Evolutionary conservation across 805 yeast species (phyloP).

Genomic region (Metschnikowia lochheadii): DNA sequence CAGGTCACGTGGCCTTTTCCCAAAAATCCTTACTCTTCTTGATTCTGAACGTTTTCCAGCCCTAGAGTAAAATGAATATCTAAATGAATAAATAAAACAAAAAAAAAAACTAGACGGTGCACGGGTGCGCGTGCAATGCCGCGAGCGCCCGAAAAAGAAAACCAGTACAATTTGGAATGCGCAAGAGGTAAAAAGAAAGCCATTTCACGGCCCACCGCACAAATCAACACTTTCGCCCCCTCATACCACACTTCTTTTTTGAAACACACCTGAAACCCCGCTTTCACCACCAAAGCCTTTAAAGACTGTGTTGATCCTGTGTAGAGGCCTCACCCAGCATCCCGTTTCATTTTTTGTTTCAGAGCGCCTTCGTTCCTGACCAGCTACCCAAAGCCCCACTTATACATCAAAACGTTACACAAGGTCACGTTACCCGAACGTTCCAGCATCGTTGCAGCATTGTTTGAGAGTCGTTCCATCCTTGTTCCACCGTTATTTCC

Average conservation of each 20-base stretch:
- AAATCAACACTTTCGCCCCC: conserved; percentile 7
- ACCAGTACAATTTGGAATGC: conserved; percentile 2
- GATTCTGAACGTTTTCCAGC: too few relatives aligned
- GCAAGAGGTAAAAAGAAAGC: conserved; percentile 4
- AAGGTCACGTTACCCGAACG: neutral
- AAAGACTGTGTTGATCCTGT: neutral
- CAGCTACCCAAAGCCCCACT: too few relatives aligned
- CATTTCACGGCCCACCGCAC: conserved; percentile 5
- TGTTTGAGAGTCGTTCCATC: neutral
- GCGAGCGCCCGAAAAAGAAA: conserved; percentile 3
- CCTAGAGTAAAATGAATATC: neutral
- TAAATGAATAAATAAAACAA: too few relatives aligned
- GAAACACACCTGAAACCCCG: neutral
- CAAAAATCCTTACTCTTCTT: too few relatives aligned
- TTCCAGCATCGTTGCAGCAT: neutral
- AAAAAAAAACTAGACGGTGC: neutral
- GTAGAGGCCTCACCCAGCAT: neutral
- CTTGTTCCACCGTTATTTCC: too few relatives aligned
- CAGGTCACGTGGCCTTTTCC: too few relatives aligned
- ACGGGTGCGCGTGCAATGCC: neutral
- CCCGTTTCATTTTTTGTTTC: too few relatives aligned
- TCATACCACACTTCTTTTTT: neutral
- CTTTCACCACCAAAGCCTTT: neutral
- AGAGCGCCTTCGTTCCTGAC: too few relatives aligned
- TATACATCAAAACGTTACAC: too few relatives aligned